A percentile compares a stretch with the other conserved stretches of the same genome.
Conservation (phyloP, 805 yeast species). For the Saccharomycopsis amapae region DNA sequence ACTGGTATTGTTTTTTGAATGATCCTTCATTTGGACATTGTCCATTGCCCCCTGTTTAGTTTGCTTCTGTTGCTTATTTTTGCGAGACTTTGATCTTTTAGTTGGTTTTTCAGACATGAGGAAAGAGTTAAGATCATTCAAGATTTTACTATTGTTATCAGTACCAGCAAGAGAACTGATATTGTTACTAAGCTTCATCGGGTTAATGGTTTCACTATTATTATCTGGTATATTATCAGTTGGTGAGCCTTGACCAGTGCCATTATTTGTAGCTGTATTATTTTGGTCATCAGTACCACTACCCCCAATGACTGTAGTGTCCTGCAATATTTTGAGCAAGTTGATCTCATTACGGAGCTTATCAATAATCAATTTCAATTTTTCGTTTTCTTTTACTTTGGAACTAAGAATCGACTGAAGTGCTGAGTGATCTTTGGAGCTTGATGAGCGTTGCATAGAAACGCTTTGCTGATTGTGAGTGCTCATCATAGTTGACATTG, state of each 20-base stretch:
- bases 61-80: too few species aligned
- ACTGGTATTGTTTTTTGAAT: too few species aligned
- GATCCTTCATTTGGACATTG: too few species aligned
- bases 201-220: constrained; percentile 10
- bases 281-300: too few species aligned
- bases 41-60: too few species aligned
- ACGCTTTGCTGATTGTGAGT: too few species aligned
- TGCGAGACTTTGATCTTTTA: too few species aligned
- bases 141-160: background rate
- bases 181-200: constrained; percentile 11
- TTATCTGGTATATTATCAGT: background rate
- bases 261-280: background rate
- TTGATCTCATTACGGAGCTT: constrained; percentile 18
- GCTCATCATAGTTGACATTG: background rate
- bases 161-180: background rate
- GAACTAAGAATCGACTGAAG: constrained; percentile 12
- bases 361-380: constrained; percentile 19
- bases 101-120: background rate
- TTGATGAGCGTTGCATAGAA: constrained; percentile 4
- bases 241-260: background rate
- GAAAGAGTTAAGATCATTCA: background rate
- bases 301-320: background rate
- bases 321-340: constrained; percentile 7
- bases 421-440: constrained; percentile 4
- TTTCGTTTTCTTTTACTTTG: constrained; percentile 20